Conservation (phyloP, 1,284 basidiomycete species). For the Trametes hirsuta region DNA sequence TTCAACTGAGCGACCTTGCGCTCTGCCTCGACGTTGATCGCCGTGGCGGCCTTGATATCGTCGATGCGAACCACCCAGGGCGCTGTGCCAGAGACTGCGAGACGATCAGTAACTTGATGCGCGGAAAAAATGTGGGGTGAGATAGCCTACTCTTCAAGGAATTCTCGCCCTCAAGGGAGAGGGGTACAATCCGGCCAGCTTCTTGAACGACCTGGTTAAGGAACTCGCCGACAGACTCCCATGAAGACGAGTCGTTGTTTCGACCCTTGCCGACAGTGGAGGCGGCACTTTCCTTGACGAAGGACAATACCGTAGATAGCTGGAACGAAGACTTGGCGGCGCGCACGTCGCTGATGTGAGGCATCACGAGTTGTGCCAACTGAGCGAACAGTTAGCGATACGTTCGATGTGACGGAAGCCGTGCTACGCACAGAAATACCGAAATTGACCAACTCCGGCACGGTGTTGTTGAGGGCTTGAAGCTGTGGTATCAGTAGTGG, state of each 20-base stretch:
- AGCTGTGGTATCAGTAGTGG: conserved; percentile 73
- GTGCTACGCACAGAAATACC: conserved; percentile 72
- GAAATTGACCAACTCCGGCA: conserved; percentile 86
- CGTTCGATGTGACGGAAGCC: background rate
- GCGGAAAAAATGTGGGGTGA: background rate
- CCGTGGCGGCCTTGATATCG: conserved; percentile 83
- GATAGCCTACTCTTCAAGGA: conserved; percentile 69
- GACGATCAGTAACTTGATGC: conserved; percentile 6
- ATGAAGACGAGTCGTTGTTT: conserved; percentile 66
- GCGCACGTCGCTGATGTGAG: conserved; percentile 77
- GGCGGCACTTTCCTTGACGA: conserved; percentile 73
- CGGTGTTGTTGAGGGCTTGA: conserved; percentile 68
- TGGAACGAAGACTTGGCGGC: conserved; percentile 78
- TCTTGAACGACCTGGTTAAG: conserved; percentile 75
- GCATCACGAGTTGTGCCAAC: conserved; percentile 87
- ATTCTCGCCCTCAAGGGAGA: conserved; percentile 78
- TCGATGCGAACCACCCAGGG: conserved; percentile 91
- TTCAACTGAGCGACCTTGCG: conserved; percentile 82
- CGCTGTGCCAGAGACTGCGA: conserved; percentile 70
- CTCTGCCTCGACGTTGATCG: conserved; percentile 92
- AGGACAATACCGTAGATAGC: conserved; percentile 68
- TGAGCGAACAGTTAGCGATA: conserved; percentile 33
- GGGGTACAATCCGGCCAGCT: conserved; percentile 68
- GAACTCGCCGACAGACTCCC: conserved; percentile 77
- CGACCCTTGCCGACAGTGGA: conserved; percentile 73